A percentile compares a stretch with the other conserved stretches of the same genome.
Evolutionary conservation across 1,284 basidiomycete genomes (phyloP).

Genomic region (Marasmius tenuissimus): DNA sequence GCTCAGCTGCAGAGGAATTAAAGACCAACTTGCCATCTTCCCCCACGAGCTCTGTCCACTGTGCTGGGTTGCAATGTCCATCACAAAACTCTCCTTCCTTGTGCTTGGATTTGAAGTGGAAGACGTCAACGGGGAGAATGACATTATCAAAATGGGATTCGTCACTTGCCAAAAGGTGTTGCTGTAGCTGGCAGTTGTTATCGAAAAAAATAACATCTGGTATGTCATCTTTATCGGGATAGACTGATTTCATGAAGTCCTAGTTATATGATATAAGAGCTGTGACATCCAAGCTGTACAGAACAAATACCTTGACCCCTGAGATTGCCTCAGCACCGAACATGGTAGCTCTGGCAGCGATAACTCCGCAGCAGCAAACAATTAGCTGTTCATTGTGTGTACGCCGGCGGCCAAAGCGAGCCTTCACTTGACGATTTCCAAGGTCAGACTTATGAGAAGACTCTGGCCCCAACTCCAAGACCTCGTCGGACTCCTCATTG

Average conservation of each 20-base stretch:
- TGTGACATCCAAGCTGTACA: not conserved
- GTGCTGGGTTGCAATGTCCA: slow-evolving; percentile 33
- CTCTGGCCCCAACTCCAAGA: no score
- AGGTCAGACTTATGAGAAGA: not conserved
- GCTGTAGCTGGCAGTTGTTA: slow-evolving; percentile 33
- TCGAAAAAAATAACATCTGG: slow-evolving; percentile 34
- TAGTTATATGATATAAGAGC: no score
- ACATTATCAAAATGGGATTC: slow-evolving; percentile 25
- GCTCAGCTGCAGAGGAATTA: slow-evolving; percentile 30
- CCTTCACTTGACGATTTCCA: slow-evolving; percentile 5
- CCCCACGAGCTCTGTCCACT: slow-evolving; percentile 28
- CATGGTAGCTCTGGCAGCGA: slow-evolving; percentile 19
- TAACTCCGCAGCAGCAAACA: slow-evolving; percentile 21
- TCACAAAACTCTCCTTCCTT: slow-evolving; percentile 32
- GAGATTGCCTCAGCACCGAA: slow-evolving; percentile 18
- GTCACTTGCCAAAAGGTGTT: slow-evolving; percentile 16
- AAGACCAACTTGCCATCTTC: slow-evolving; percentile 28
- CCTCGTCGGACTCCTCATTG: not conserved
- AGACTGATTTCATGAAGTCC: not conserved
- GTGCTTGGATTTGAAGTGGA: slow-evolving; percentile 43
- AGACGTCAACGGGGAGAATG: slow-evolving; percentile 37
- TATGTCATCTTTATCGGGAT: not conserved
- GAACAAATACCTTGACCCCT: not conserved
- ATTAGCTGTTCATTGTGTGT: slow-evolving; percentile 26
- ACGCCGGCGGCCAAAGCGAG: slow-evolving; percentile 18